phyloP scores from a whole-genome alignment of 2,329 filamentous ascomycete species.

The Alternaria angustiovoidea region DNA sequence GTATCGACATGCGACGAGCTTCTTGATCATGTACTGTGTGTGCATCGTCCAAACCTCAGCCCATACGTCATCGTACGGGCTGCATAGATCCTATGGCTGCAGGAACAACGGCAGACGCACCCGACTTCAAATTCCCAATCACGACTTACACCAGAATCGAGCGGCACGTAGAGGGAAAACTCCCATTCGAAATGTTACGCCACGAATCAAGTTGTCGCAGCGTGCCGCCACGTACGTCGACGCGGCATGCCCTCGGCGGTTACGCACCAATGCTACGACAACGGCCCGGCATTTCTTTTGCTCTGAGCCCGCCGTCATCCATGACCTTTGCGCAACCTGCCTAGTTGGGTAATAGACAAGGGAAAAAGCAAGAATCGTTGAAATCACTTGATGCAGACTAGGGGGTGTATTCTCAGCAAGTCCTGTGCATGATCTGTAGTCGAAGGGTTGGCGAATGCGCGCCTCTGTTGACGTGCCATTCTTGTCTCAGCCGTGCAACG shows the following conservation, averaged over 20 bases:
- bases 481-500: background rate
- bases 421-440: no score
- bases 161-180: background rate
- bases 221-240: constrained; percentile 11
- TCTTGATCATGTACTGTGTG: background rate
- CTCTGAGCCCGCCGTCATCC: constrained; percentile 21
- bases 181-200: background rate
- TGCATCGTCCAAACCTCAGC: background rate
- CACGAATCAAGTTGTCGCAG: constrained; percentile 3
- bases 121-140: no score
- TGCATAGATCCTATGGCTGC: background rate
- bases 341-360: constrained; percentile 6
- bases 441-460: background rate
- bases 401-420: background rate
- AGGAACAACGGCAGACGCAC: background rate
- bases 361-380: background rate
- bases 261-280: constrained; percentile 11
- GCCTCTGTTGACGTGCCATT: background rate
- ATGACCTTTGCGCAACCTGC: constrained; percentile 12
- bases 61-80: background rate
- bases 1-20: background rate
- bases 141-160: background rate
- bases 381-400: background rate
- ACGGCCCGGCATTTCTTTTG: constrained; percentile 19
- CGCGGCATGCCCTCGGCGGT: constrained; percentile 12